These are phyloP conservation scores for Micractinium sp. DNA, from an alignment of 139 green algal species.

Conservation along the genomic window DNA sequence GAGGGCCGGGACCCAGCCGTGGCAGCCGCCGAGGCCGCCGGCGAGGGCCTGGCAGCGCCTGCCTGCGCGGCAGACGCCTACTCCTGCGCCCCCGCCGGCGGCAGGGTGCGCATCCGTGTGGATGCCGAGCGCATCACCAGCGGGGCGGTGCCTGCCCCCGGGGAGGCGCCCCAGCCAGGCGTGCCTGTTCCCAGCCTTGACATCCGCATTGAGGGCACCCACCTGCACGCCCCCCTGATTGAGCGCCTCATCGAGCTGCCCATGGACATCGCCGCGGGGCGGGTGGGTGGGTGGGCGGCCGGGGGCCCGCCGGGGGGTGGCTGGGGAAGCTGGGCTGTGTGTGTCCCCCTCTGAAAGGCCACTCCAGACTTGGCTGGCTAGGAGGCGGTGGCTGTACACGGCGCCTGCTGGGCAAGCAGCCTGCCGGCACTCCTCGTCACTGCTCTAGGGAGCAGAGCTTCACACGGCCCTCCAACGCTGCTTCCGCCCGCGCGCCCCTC, in stretches of 20 bases:
- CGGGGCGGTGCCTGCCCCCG: background rate
- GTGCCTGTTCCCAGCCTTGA: background rate
- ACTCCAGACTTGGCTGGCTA: no score
- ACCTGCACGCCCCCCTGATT: slow-evolving; percentile 81
- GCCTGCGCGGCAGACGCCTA: background rate
- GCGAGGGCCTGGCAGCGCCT: background rate
- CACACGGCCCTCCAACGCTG: no score
- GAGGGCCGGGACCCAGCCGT: background rate
- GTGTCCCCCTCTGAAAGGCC: background rate
- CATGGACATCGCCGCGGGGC: slow-evolving; percentile 86
- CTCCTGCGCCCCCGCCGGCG: background rate
- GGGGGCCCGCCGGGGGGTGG: slow-evolving; percentile 33
- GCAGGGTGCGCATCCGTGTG: slow-evolving; percentile 61
- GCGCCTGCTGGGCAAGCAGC: background rate
- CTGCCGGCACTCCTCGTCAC: background rate
- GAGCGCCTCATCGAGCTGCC: slow-evolving; percentile 91
- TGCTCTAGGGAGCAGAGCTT: no score
- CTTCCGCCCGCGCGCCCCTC: no score
- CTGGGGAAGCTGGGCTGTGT: background rate
- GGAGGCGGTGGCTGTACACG: no score
- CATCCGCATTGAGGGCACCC: slow-evolving; percentile 55
- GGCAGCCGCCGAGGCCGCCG: background rate
- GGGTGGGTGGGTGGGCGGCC: slow-evolving; percentile 42
- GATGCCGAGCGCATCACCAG: slow-evolving; percentile 47
- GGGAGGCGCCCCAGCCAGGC: background rate